Percentiles rank a stretch among this genome's conserved stretches.
These are phyloP conservation scores for Acanthamoeba lenticulata DNA, from an alignment of 208 protist genomes.

Conservation along the genomic window DNA sequence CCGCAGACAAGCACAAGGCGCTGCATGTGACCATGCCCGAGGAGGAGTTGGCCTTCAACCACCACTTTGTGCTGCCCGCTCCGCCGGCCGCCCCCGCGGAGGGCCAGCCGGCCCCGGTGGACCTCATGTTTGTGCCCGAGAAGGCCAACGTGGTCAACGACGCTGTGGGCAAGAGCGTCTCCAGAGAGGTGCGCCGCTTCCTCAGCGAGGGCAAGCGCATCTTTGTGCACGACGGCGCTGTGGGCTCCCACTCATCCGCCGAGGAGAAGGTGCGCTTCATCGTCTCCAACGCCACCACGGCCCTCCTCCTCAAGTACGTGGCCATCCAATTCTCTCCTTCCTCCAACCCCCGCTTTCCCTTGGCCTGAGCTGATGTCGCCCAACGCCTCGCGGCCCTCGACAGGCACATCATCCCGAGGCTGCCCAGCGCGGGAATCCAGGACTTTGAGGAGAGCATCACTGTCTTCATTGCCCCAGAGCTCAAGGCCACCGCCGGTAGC, in stretches of 20 bases:
- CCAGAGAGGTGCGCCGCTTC: constrained; percentile 58
- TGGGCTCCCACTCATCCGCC: constrained; percentile 39
- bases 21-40: constrained; percentile 35
- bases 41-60: constrained; percentile 35
- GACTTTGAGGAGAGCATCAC: constrained; percentile 68
- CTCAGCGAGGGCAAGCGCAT: constrained; percentile 44
- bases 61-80: constrained; percentile 52
- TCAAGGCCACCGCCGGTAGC: background rate
- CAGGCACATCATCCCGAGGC: constrained; percentile 46
- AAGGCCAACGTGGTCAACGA: constrained; percentile 24
- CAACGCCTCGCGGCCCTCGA: background rate
- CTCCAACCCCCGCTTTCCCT: background rate
- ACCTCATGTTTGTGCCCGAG: constrained; percentile 37
- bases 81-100: constrained; percentile 26
- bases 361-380: background rate
- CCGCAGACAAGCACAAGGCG: constrained; percentile 57
- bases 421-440: background rate
- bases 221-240: constrained; percentile 61
- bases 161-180: constrained; percentile 25
- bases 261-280: constrained; percentile 67
- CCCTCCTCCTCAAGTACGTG: constrained; percentile 40
- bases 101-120: constrained; percentile 16
- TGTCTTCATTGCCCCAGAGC: constrained; percentile 60
- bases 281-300: constrained; percentile 32
- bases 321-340: background rate